phyloP scores from a whole-genome alignment of 345 rosid species.

The Dipteronia dyeriana region DNA sequence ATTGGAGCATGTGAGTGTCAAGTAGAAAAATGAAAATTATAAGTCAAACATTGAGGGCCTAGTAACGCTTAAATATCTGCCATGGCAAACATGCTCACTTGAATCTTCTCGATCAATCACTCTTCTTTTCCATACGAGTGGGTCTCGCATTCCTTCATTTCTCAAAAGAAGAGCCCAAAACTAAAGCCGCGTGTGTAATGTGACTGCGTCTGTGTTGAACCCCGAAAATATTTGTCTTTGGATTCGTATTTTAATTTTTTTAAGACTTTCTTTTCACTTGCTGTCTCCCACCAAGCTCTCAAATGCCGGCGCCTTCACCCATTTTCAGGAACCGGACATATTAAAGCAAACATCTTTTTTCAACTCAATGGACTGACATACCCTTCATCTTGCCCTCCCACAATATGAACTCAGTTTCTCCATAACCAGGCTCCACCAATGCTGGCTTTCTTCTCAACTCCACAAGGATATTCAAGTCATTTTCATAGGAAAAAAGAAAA shows the following conservation, averaged over 20 bases:
- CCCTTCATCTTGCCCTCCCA: slow-evolving; percentile 9
- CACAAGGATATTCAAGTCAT: slow-evolving; percentile 33
- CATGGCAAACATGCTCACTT: not conserved
- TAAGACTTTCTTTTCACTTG: slow-evolving; percentile 29
- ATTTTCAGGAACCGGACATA: not conserved
- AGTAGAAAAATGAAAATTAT: too few relatives aligned
- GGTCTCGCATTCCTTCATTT: not conserved
- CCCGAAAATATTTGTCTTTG: not conserved
- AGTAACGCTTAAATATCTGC: not conserved
- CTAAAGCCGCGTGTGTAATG: slow-evolving; percentile 17
- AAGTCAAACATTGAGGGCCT: not conserved
- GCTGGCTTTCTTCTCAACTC: not conserved
- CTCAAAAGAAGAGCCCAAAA: slow-evolving; percentile 54
- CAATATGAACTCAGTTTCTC: slow-evolving; percentile 15
- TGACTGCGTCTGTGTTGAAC: not conserved
- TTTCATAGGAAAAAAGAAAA: slow-evolving; percentile 1
- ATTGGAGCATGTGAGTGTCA: not conserved
- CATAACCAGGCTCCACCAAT: not conserved
- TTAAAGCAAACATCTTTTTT: slow-evolving; percentile 12
- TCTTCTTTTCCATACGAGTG: not conserved
- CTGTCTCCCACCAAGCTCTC: slow-evolving; percentile 38
- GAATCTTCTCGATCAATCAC: not conserved
- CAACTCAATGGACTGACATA: slow-evolving; percentile 6
- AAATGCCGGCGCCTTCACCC: not conserved
- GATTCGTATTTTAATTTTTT: slow-evolving; percentile 21